These are phyloP conservation scores for Debaryomycetaceae sp. DNA, from an alignment of 1,139 yeast genomes.

Conservation along the genomic window DNA sequence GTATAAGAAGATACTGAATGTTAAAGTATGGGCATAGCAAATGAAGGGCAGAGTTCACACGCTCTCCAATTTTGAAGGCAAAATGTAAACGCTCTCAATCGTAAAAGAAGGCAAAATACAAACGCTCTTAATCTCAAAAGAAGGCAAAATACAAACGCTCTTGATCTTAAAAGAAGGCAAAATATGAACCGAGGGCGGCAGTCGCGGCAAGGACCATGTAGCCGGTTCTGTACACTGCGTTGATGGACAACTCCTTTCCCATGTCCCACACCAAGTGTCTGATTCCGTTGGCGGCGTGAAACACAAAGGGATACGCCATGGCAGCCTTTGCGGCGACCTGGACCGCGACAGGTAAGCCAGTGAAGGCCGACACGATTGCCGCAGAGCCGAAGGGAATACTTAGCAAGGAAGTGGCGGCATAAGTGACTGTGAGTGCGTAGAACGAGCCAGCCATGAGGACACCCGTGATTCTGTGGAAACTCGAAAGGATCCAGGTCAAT, in stretches of 20 bases:
- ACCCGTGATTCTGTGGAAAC: constrained; percentile 83
- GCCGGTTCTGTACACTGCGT: constrained; percentile 91
- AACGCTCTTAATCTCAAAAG: too few species aligned
- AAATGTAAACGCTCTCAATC: too few species aligned
- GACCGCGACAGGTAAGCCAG: constrained; percentile 47
- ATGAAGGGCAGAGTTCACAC: neutral
- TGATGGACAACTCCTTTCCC: constrained; percentile 64
- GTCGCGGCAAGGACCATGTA: constrained; percentile 70
- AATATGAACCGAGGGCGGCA: constrained; percentile 52
- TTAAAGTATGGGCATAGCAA: neutral
- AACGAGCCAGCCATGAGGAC: constrained; percentile 69
- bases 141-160: constrained; percentile 41
- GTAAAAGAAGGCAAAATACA: constrained; percentile 2
- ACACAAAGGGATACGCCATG: constrained; percentile 75
- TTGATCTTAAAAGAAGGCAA: constrained; percentile 27
- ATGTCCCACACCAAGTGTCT: constrained; percentile 93
- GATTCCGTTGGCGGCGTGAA: constrained; percentile 76
- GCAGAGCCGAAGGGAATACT: constrained; percentile 59
- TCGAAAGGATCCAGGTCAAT: constrained; percentile 70
- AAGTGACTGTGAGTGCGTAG: constrained; percentile 66
- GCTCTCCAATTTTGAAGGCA: constrained; percentile 1
- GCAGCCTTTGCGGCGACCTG: constrained; percentile 59
- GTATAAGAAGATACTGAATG: too few species aligned
- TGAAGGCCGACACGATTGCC: constrained; percentile 43
- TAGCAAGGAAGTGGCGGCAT: constrained; percentile 58